Base-by-base conservation (phyloP, 2,329 filamentous ascomycete species). In the Dendrostoma leiphaemia region DNA sequence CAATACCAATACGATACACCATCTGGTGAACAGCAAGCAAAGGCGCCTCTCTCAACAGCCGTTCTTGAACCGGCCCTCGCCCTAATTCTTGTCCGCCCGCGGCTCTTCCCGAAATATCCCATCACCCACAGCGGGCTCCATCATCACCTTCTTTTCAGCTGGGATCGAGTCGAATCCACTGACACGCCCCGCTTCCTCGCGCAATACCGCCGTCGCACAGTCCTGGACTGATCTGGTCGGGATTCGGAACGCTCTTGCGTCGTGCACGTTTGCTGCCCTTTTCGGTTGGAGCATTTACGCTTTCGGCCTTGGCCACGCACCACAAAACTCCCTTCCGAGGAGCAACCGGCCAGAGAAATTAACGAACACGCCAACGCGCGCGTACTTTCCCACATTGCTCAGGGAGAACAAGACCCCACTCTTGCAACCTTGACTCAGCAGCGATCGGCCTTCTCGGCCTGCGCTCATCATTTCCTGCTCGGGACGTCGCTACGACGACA, bases 401-500 rank as follows among this genome's bases (percentile, higher is more conserved):
- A 57, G 47, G 51, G 47, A 50, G 35, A 32, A 23, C 17, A 40
- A 24, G 34, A 45, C 47, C 45, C 55, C 55, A 54, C 51, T 48
- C 35, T 48, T 32, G 15, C 54, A 49, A 47, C 51, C 34, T 29
- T 21, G 29, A 28, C 26, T 15, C 28, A 29, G 2, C 38, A 21
- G 19, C 37, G 37, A 31, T 29, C 47, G 51, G 55, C 52, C 48
- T 40, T 41, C 32, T 48, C 44, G 47, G 47, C 51, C 26, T 48
- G 52, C 52, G 44, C 37, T 56, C 31, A 49, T 55, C 55, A 55
- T 51, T 57, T 55, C 55, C 52, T 55, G 44, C 48, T 48, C 44
- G 55, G 55, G 48, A 44, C 43, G 50, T 43, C 44, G 51, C 53
- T 44, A 49, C 51, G 41, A 47, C 55, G 46, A 54, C 47, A 51